These are phyloP conservation scores for Brachypodium distachyon DNA, from an alignment of 202 grass and related monocot genomes.

Conservation along the genomic window DNA sequence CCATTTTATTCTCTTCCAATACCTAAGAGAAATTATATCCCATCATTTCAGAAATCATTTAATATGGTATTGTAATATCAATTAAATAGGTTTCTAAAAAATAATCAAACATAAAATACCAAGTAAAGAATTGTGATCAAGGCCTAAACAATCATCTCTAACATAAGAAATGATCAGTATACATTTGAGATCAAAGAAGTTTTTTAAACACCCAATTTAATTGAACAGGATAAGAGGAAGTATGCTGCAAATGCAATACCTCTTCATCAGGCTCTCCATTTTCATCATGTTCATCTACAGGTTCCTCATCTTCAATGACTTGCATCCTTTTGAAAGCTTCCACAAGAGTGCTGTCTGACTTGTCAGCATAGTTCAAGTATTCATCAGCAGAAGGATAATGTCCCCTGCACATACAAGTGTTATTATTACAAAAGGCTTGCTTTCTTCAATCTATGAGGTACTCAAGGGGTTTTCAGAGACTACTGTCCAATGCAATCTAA, in stretches of 20 bases:
- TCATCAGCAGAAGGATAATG: conserved; percentile 70
- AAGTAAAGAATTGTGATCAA: conserved; percentile 15
- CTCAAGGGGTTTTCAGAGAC: neutral
- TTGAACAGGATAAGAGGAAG: neutral
- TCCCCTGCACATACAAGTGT: conserved; percentile 32
- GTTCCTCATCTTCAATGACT: conserved; percentile 53
- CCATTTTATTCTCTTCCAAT: conserved; percentile 32
- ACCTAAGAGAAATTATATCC: conserved; percentile 17
- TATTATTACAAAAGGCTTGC: conserved; percentile 11
- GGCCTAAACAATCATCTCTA: neutral
- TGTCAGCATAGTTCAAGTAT: conserved; percentile 58
- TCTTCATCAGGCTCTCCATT: conserved; percentile 56
- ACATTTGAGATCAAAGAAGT: neutral
- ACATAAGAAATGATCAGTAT: neutral
- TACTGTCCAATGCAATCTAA: neutral
- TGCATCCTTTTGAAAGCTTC: conserved; percentile 92
- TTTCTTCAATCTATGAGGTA: conserved; percentile 6
- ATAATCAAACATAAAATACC: too few relatives aligned
- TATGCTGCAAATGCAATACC: conserved; percentile 22
- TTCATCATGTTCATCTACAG: conserved; percentile 46
- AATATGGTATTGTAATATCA: neutral
- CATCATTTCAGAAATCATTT: neutral
- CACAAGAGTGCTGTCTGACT: conserved; percentile 54
- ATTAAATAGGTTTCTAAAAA: too few relatives aligned
- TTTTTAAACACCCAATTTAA: neutral